phyloP scores from a whole-genome alignment of 78 protist genomes.

The Dictyostelium capitatum region DNA sequence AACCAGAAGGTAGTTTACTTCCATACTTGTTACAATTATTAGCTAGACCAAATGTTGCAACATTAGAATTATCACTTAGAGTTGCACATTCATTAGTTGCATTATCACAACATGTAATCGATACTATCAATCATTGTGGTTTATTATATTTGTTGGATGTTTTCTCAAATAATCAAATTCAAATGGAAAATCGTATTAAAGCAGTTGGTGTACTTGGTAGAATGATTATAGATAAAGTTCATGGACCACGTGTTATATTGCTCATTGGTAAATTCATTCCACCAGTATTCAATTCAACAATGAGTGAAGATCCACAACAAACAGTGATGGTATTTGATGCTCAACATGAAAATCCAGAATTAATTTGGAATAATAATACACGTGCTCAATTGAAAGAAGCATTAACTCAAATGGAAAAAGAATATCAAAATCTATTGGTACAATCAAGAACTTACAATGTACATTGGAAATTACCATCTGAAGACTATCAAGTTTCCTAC shows the following conservation, averaged over 20 bases:
- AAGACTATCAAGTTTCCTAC: conserved; percentile 53
- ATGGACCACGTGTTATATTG: conserved; percentile 65
- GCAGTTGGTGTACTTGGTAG: conserved; percentile 42
- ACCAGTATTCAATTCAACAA: conserved; percentile 86
- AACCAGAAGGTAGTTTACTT: conserved; percentile 13
- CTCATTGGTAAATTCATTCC: conserved; percentile 77
- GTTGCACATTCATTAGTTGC: conserved; percentile 29
- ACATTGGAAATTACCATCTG: conserved; percentile 62
- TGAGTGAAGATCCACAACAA: conserved; percentile 84
- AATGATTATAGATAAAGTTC: conserved; percentile 77
- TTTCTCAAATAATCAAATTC: conserved; percentile 48
- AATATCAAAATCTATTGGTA: conserved; percentile 9
- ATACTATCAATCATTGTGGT: conserved; percentile 64
- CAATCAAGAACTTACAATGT: background rate
- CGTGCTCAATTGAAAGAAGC: conserved; percentile 73
- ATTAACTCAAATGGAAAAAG: conserved; percentile 15
- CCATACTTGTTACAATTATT: conserved; percentile 39
- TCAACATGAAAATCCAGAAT: conserved; percentile 84
- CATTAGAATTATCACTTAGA: conserved; percentile 1
- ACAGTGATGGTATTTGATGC: conserved; percentile 82
- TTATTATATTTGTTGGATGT: conserved; percentile 62
- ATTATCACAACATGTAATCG: conserved; percentile 51
- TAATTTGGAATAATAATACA: conserved; percentile 89
- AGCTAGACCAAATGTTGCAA: conserved; percentile 11
- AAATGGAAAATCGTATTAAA: conserved; percentile 32